These are phyloP conservation scores for Trypanosoma vivax DNA, from an alignment of 208 protist genomes.

Conservation along the genomic window DNA sequence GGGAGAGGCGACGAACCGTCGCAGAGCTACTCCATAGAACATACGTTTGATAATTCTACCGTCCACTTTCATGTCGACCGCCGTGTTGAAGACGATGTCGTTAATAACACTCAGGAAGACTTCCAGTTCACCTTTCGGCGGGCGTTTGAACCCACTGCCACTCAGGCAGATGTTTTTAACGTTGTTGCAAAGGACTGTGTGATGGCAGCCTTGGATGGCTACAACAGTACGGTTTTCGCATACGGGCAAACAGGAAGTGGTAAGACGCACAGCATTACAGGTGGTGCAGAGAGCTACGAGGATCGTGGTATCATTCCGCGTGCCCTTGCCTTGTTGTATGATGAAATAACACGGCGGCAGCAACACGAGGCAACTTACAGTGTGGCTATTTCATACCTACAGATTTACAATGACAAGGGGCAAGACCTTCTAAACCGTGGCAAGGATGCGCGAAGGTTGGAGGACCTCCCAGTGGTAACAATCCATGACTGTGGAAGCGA, in stretches of 20 bases:
- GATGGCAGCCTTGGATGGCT: slow-evolving; percentile 60
- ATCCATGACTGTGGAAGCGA: slow-evolving; percentile 46
- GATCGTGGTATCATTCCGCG: slow-evolving; percentile 86
- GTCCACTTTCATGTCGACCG: slow-evolving; percentile 41
- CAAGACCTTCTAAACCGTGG: slow-evolving; percentile 85
- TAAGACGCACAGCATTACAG: slow-evolving; percentile 89
- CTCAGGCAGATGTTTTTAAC: slow-evolving; percentile 82
- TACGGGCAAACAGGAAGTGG: slow-evolving; percentile 90
- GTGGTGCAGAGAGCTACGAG: slow-evolving; percentile 81
- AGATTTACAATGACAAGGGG: slow-evolving; percentile 91
- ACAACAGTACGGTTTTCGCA: slow-evolving; percentile 88
- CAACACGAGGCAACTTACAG: slow-evolving; percentile 22
- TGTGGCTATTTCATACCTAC: slow-evolving; percentile 72
- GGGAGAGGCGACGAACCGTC: background rate
- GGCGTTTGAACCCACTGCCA: slow-evolving; percentile 62
- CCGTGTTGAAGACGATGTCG: slow-evolving; percentile 26
- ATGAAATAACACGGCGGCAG: slow-evolving; percentile 41
- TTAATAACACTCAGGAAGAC: slow-evolving; percentile 72
- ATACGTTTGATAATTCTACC: slow-evolving; percentile 38
- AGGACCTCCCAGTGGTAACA: slow-evolving; percentile 59
- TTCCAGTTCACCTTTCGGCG: slow-evolving; percentile 70
- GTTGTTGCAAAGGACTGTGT: slow-evolving; percentile 81
- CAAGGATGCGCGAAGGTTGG: slow-evolving; percentile 79
- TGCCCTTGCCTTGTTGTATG: slow-evolving; percentile 76
- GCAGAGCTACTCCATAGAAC: slow-evolving; percentile 29